Base-by-base conservation (phyloP, 2,329 filamentous ascomycete genomes). In the Penicillium sp. region DNA sequence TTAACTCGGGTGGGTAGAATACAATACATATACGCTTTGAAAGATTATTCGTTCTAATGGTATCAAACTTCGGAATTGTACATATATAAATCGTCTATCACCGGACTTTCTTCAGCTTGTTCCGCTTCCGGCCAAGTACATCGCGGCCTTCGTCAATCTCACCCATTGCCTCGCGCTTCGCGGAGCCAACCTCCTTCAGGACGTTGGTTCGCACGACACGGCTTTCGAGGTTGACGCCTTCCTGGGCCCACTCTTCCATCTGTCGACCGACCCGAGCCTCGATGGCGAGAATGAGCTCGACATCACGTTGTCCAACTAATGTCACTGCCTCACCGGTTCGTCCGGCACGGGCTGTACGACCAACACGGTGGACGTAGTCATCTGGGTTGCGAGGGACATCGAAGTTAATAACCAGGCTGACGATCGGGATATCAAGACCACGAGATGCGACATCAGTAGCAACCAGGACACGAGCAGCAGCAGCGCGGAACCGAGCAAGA, bases 291-390 rank as follows among this genome's bases (percentile, higher is more conserved):
- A 97, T 84, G 7, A 97, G 81, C 67, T 92, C 86, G 1, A 97
- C 92, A 73, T 99, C 94, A 55, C 93, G 82, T 80, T 97, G 93
- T 2, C 94, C 93, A 2, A 99, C 88, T 65, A 99, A 85, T 2
- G 90, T 96, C 15, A 97, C 85, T 5, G 89, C 86, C 61, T 92
- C 88, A 67, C 94, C 94, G 51, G 81, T 82, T 43, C 92, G 84
- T 0, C 94, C 94, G 0, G 94, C 94, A 83, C 94, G 87, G 3
- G 94, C 94, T 12, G 94, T 99, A 75, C 94, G 88, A 72, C 94
- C 94, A 49, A 97, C 93, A 12, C 94, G 86, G 77, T 99, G 94
- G 62, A 99, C 94, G 73, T 99, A 99, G 75, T 97, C 93, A 72
- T 97, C 92, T 3, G 93, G 91, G 69, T 97, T 91, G n/a, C 93